Percentiles rank a stretch among this genome's conserved stretches.
These are phyloP conservation scores for Microbotryum intermedium DNA, from an alignment of 1,284 basidiomycete species.

Conservation along the genomic window DNA sequence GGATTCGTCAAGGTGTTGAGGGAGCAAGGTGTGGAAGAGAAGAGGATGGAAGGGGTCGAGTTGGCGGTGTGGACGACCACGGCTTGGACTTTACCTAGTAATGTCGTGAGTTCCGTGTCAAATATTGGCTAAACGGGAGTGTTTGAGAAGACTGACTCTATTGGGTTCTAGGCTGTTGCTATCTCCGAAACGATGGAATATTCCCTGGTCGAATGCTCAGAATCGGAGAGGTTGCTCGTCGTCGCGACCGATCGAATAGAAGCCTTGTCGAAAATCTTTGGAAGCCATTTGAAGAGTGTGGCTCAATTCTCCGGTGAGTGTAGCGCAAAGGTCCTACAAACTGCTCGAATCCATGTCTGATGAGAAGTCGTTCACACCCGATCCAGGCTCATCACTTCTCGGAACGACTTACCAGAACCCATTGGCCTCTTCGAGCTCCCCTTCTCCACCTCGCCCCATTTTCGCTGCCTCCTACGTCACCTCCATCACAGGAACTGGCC, in stretches of 20 bases:
- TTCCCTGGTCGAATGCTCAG: slow-evolving; percentile 46
- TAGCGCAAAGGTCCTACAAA: slow-evolving; percentile 43
- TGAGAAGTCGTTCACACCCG: slow-evolving; percentile 27
- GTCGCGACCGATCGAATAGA: slow-evolving; percentile 61
- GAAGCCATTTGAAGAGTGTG: not conserved
- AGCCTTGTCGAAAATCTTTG: slow-evolving; percentile 41
- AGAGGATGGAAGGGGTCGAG: slow-evolving; percentile 41
- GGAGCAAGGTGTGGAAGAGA: slow-evolving; percentile 15
- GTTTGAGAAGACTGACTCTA: not conserved
- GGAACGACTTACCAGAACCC: slow-evolving; percentile 60
- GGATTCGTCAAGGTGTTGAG: slow-evolving; percentile 4
- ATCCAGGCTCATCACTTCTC: slow-evolving; percentile 55
- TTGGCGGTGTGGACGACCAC: slow-evolving; percentile 97
- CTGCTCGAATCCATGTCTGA: slow-evolving; percentile 51
- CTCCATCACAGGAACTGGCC: slow-evolving; percentile 79
- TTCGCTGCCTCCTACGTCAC: slow-evolving; percentile 62
- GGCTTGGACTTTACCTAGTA: slow-evolving; percentile 92
- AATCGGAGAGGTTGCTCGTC: slow-evolving; percentile 47
- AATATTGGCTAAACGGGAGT: not conserved
- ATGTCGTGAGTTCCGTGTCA: slow-evolving; percentile 59
- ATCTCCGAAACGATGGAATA: slow-evolving; percentile 69
- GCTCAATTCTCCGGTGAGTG: not conserved
- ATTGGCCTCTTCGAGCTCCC: slow-evolving; percentile 46
- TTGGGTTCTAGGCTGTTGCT: slow-evolving; percentile 61
- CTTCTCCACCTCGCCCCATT: slow-evolving; percentile 45